Base-by-base conservation (phyloP, 75 land plant genomes). In the Isoetes taiwanensis region DNA sequence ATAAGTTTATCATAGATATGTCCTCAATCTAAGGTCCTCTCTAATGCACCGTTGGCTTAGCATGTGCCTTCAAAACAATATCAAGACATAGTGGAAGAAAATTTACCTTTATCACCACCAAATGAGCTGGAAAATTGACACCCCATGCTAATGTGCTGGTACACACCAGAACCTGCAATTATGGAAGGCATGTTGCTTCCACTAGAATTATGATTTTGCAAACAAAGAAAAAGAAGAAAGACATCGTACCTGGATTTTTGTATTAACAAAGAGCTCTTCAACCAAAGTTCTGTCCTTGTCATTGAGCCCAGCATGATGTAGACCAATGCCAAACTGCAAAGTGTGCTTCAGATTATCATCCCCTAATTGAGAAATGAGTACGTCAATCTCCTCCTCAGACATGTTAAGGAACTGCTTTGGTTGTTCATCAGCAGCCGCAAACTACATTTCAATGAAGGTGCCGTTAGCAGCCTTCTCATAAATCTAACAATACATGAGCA, bases 81-180 rank as follows among this genome's bases (percentile, higher is more conserved):
- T n/a, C n/a, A n/a, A n/a, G n/a, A n/a, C n/a, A n/a, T n/a, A n/a
- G n/a, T n/a, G n/a, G n/a, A n/a, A 54, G 33, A 3, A 39, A 10
- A 12, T 31, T 61, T 35, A 88, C 98, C 98, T 93, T 93, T 53
- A 93, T 84, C 38, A 93, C 82, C 20, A 93, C 98, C 19, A 93
- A 65, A 78, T 93, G 96, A 31, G 98, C 98, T 34, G 98, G 98
- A 57, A 93, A 76, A 46, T 93, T 93, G 12, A 93, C 88, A 34
- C 98, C 96, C 98, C 98, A 93, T 10, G 98, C 98, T 32, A 93
- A 54, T 57, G 98, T 93, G 61, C 98, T 93, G 6, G 98, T 93
- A 61, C 85, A 79, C 16, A 93, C 96, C 28, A 93, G 71, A 8
- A 93, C 71, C 98, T 93, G 55, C 31, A 43, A 6, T 5, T 16